These are phyloP conservation scores for Dioszegia aurantiaca DNA, from an alignment of 768 basidiomycete species.

Conservation along the genomic window DNA sequence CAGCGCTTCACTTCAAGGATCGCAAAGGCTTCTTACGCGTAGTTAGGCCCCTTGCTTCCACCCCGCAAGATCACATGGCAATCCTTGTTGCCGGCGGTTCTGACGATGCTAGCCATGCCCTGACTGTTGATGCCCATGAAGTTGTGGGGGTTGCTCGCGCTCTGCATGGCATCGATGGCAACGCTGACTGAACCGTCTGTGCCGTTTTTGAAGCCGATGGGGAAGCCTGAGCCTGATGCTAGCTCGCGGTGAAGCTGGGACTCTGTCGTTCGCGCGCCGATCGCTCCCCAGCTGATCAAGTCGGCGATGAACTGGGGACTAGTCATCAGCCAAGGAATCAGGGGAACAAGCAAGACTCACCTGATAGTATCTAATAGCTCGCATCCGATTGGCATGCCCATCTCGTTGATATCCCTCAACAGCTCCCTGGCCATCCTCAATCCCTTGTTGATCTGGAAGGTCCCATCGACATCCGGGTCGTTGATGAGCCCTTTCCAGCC, in stretches of 20 bases:
- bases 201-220: conserved; percentile 95
- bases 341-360: conserved; percentile 25
- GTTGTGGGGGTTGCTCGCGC: conserved; percentile 84
- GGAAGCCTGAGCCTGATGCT: conserved; percentile 93
- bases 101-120: conserved; percentile 87
- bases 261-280: conserved; percentile 96
- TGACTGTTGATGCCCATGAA: conserved; percentile 73
- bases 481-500: conserved; percentile 80
- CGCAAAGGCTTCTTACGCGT: conserved; percentile 51
- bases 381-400: conserved; percentile 88
- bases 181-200: conserved; percentile 86
- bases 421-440: conserved; percentile 81
- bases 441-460: conserved; percentile 96
- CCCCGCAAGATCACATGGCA: conserved; percentile 96
- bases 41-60: conserved; percentile 88
- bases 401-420: conserved; percentile 81
- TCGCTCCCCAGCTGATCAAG: conserved; percentile 90
- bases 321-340: neutral
- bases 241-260: conserved; percentile 95
- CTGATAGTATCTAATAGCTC: conserved; percentile 75
- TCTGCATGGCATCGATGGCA: conserved; percentile 94
- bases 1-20: neutral
- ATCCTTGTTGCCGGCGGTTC: conserved; percentile 75
- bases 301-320: conserved; percentile 91
- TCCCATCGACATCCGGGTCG: conserved; percentile 91